Conservation (phyloP, 2,329 filamentous ascomycete species). For the Talaromyces albobiverticillius region DNA sequence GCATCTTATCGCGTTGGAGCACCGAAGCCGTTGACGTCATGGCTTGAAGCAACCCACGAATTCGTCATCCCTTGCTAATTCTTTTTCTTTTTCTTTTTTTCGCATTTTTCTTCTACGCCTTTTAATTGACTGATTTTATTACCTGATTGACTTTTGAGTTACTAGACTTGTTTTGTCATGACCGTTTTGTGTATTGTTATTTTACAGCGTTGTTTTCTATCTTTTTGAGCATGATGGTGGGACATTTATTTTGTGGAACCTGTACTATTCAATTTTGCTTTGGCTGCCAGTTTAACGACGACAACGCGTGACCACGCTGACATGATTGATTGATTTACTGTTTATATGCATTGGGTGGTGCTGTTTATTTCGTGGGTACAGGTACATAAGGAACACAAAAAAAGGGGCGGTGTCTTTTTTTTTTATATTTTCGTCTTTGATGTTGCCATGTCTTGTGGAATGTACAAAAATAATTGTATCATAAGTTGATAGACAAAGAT, state of each 20-base stretch:
- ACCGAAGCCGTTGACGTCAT: slow-evolving; percentile 16
- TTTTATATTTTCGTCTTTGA: background rate
- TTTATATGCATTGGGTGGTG: slow-evolving; percentile 3
- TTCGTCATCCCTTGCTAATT: background rate
- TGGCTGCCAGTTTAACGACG: too few relatives aligned
- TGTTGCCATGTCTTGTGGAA: background rate
- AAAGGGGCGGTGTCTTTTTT: background rate
- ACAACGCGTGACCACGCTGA: background rate
- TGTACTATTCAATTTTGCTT: too few relatives aligned
- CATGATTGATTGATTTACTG: background rate
- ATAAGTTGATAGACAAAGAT: slow-evolving; percentile 1
- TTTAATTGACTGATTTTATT: too few relatives aligned
- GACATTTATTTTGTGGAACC: background rate
- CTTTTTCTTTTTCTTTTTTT: background rate
- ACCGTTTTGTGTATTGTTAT: background rate
- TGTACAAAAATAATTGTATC: background rate
- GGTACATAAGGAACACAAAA: background rate
- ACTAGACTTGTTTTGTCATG: slow-evolving; percentile 2
- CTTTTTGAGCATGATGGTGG: background rate
- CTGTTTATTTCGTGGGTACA: background rate
- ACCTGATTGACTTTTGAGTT: background rate
- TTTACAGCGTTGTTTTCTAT: slow-evolving; percentile 3
- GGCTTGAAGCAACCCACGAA: background rate
- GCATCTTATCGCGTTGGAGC: background rate
- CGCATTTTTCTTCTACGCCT: too few relatives aligned